Evolutionary conservation across 768 basidiomycete genomes (phyloP), one percentile per base, ranked within the genome.

Genomic region (Auricularia cornea): DNA sequence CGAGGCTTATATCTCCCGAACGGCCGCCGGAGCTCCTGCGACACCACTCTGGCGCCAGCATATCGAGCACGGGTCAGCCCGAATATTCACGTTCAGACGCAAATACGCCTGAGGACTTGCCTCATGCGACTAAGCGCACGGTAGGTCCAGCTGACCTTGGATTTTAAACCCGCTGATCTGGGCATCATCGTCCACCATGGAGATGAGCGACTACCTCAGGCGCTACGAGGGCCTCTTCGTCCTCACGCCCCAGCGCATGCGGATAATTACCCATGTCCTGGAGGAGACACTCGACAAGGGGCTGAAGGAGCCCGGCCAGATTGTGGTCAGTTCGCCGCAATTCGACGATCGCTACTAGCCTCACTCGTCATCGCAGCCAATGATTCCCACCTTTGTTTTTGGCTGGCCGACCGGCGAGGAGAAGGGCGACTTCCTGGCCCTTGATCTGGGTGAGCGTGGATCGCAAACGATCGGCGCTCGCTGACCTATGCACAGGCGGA

Each of bases 351-450:
- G 33, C 32, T 64, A 59, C 30, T 38, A 29, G 33, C 32, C 32
- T 31, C 48, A 18, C 23, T 64, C 62, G 18, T 35, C 29, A 38
- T 59, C 65, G 30, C 64, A 94, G 92, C 91, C 91, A 20, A 93
- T 94, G 97, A 92, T 98, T 60, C 97, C 97, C 3, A 95, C 97
- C 0, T 99, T 80, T 73, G 97, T 98, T 59, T 98, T 98, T 69
- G 90, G 89, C 30, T 98, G 93, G 89, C 97, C 97, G 5, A 84
- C 87, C 11, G 93, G 95, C 3, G 75, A 89, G 64, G 97, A 99
- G 78, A 81, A 79, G 14, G 96, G 97, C 12, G 89, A 94, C 61
- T 97, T 81, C 74, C 86, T 98, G 40, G 94, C 97, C 8, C 77
- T 99, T 33, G 91, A 94, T 74, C 87, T 94, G 38, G 91, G 90